Percentiles rank a stretch among this genome's conserved stretches.
phyloP scores from a whole-genome alignment of 2,329 filamentous ascomycete genomes.

The Pezicula rhizophila region DNA sequence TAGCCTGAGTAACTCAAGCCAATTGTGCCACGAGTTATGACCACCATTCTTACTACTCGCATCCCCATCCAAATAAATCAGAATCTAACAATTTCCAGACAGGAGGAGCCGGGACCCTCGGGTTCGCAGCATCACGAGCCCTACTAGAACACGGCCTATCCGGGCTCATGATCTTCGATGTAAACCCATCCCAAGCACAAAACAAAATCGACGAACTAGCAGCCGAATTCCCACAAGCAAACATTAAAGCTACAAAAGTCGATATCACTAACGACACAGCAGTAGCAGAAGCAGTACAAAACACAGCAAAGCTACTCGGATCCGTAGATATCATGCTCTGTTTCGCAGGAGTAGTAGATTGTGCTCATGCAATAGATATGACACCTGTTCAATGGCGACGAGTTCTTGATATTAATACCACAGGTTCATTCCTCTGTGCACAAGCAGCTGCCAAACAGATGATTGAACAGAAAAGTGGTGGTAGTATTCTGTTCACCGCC shows the following conservation, averaged over 20 bases:
- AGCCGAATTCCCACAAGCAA: constrained; percentile 46
- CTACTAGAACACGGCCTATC: constrained; percentile 62
- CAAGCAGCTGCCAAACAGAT: constrained; percentile 56
- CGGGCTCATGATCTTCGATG: constrained; percentile 55
- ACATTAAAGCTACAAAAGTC: constrained; percentile 44
- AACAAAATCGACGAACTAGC: constrained; percentile 39
- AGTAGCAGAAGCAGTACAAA: constrained; percentile 37
- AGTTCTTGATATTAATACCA: constrained; percentile 66
- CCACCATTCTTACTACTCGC: no score
- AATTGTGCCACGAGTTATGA: no score
- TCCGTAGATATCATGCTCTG: constrained; percentile 44
- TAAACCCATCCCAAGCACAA: constrained; percentile 36
- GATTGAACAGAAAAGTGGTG: constrained; percentile 43
- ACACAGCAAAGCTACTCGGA: constrained; percentile 38
- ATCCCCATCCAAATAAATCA: neutral
- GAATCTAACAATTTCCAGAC: constrained; percentile 31
- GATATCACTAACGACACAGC: constrained; percentile 52
- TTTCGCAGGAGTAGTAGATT: constrained; percentile 65
- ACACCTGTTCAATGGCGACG: constrained; percentile 52
- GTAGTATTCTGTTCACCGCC: constrained; percentile 60
- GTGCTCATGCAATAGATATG: constrained; percentile 55
- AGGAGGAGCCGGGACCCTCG: constrained; percentile 60
- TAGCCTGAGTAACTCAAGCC: no score
- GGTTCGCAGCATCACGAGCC: constrained; percentile 50
- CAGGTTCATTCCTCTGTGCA: constrained; percentile 63